These are phyloP conservation scores for Quercus parvula DNA, from an alignment of 306 rosid species.

Conservation along the genomic window DNA sequence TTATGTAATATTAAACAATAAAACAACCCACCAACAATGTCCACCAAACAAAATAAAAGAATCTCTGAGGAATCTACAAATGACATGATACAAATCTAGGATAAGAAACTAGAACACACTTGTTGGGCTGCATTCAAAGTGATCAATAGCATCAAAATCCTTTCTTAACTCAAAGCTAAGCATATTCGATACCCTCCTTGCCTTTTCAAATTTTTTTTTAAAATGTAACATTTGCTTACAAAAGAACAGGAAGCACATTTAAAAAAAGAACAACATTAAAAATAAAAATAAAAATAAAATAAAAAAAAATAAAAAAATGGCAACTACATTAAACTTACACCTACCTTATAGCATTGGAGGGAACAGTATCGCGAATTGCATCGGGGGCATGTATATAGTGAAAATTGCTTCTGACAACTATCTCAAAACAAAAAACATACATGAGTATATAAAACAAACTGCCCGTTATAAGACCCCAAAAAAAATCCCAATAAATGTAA, in stretches of 20 bases:
- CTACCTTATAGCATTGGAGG: conserved; percentile 82
- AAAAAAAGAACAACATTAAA: not conserved
- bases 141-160: not conserved
- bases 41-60: not conserved
- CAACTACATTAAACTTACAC: conserved; percentile 1
- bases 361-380: conserved; percentile 91
- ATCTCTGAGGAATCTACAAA: not conserved
- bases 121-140: not conserved
- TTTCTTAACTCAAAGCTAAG: not conserved
- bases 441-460: not conserved
- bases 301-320: not conserved
- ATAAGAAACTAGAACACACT: not conserved
- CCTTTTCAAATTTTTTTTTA: too few species aligned
- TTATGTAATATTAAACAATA: not conserved
- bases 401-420: conserved; percentile 94
- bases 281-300: not conserved
- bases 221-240: not conserved
- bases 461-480: too few species aligned
- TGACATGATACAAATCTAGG: not conserved
- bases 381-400: conserved; percentile 90
- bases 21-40: too few species aligned
- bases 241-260: not conserved
- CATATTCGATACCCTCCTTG: not conserved
- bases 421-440: not conserved
- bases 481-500: too few species aligned